A percentile compares a stretch with the other conserved stretches of the same genome.
These are phyloP conservation scores for Tubosaeta brunneosetosa DNA, from an alignment of 768 basidiomycete species.

Conservation along the genomic window DNA sequence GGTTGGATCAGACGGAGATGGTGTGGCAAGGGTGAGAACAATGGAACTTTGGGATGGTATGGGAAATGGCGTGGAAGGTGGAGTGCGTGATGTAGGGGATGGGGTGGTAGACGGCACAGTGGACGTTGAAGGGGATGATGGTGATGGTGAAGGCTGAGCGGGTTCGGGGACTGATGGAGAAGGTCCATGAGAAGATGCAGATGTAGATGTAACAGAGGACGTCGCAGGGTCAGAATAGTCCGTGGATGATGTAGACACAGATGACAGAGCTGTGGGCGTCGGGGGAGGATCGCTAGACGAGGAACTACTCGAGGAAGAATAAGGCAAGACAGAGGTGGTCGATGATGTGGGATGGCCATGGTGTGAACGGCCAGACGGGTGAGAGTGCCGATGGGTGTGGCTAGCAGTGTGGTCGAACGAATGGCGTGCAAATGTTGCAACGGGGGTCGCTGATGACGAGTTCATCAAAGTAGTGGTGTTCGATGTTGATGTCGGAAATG, in stretches of 20 bases:
- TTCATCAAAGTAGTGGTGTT: neutral
- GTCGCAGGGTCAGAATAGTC: neutral
- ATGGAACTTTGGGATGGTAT: slow-evolving; percentile 1
- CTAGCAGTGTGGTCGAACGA: slow-evolving; percentile 1
- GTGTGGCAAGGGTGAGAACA: neutral
- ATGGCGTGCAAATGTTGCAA: neutral
- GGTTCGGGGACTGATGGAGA: neutral
- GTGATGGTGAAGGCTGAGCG: neutral
- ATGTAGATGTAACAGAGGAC: neutral
- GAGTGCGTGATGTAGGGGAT: neutral
- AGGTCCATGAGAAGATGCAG: neutral
- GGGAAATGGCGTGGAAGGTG: neutral
- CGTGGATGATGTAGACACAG: neutral
- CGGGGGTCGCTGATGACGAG: neutral
- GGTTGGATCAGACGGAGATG: neutral
- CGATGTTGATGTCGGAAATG: neutral
- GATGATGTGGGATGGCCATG: neutral
- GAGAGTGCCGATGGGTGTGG: neutral
- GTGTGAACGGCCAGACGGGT: neutral
- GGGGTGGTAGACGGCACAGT: neutral
- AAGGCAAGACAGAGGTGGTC: neutral
- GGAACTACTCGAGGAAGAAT: neutral
- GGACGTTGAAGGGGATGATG: neutral
- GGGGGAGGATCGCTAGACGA: neutral
- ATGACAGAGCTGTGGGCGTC: neutral